phyloP scores from a whole-genome alignment of 257 asterid genomes.

The Solanum tarijense region DNA sequence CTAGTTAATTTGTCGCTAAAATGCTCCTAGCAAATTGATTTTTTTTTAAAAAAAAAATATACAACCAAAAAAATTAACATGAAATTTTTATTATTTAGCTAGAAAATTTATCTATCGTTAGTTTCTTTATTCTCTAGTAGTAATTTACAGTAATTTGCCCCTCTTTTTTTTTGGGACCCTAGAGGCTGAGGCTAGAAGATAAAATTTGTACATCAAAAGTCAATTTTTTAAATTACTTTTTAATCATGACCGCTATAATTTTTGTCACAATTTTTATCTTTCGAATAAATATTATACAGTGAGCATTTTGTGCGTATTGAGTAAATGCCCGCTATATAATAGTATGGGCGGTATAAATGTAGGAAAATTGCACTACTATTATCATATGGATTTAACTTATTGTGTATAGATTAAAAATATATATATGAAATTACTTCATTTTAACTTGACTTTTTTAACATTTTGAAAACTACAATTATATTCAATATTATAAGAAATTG shows the following conservation, averaged over 20 bases:
- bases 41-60: too few species aligned
- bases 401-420: not conserved
- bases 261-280: too few species aligned
- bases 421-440: not conserved
- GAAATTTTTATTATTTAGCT: too few species aligned
- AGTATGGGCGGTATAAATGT: not conserved
- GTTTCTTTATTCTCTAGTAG: not conserved
- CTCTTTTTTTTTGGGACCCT: not conserved
- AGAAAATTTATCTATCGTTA: too few species aligned
- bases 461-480: not conserved
- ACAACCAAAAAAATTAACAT: too few species aligned
- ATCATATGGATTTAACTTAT: not conserved
- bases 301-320: too few species aligned
- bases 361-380: not conserved
- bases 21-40: too few species aligned
- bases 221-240: not conserved
- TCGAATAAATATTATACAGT: too few species aligned
- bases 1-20: too few species aligned
- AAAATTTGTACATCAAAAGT: not conserved
- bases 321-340: not conserved
- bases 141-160: not conserved
- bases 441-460: not conserved
- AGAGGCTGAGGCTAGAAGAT: not conserved
- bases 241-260: not conserved
- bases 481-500: not conserved